Conservation (phyloP, 2,329 filamentous ascomycete genomes). For the Teratosphaeria epicoccoides region DNA sequence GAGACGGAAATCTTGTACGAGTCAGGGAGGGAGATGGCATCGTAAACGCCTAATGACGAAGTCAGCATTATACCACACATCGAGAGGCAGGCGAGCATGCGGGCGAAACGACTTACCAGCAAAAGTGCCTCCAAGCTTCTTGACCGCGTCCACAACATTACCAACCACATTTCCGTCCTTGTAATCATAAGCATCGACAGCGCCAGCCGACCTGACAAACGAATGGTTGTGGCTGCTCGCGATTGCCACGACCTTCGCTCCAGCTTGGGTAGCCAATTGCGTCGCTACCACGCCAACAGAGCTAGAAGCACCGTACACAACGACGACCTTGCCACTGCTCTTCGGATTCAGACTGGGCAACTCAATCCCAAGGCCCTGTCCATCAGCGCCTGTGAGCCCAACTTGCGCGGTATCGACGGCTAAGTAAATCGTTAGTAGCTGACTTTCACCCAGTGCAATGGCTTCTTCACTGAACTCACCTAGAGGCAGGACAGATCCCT, state of each 20-base stretch:
- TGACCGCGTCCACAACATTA: conserved; percentile 31
- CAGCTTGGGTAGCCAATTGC: conserved; percentile 28
- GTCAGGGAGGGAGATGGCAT: conserved; percentile 22
- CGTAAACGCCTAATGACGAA: conserved; percentile 28
- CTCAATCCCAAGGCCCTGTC: conserved; percentile 28
- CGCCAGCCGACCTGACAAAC: conserved; percentile 23
- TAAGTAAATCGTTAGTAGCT: background rate
- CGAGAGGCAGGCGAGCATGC: background rate
- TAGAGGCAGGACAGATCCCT: conserved; percentile 34
- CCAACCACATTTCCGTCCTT: conserved; percentile 23
- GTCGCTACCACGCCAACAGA: conserved; percentile 26
- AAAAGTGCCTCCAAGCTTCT: conserved; percentile 29
- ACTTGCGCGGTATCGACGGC: conserved; percentile 34
- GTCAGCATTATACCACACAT: background rate
- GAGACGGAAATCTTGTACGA: conserved; percentile 14
- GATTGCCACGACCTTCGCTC: conserved; percentile 24
- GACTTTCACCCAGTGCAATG: background rate
- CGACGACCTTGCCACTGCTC: conserved; percentile 28
- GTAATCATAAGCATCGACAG: conserved; percentile 26
- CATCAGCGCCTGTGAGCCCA: conserved; percentile 26
- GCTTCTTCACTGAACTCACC: background rate
- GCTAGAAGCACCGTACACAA: conserved; percentile 29
- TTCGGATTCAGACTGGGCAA: conserved; percentile 26
- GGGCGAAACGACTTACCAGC: conserved; percentile 2
- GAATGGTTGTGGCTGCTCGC: conserved; percentile 25